Conservation (phyloP, 768 basidiomycete species). For the Panaeolus cyanescens region DNA sequence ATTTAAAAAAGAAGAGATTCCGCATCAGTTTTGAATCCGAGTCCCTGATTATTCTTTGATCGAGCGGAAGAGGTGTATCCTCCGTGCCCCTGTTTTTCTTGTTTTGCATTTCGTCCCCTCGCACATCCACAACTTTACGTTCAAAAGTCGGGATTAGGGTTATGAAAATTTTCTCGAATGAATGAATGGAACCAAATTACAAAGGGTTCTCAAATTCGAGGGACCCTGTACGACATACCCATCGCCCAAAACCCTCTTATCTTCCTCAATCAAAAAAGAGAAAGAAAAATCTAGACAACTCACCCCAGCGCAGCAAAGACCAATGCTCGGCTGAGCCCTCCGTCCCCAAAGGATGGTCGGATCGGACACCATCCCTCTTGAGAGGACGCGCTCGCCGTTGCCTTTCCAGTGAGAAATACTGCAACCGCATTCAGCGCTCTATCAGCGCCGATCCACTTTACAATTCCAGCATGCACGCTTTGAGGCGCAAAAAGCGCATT, state of each 20-base stretch:
- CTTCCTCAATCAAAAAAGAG: background rate
- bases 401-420: slow-evolving; percentile 1
- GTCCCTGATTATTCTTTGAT: no score
- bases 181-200: no score
- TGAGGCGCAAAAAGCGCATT: slow-evolving; percentile 53
- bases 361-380: slow-evolving; percentile 61
- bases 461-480: slow-evolving; percentile 37
- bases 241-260: background rate
- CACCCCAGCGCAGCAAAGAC: slow-evolving; percentile 71
- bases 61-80: no score
- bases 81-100: background rate
- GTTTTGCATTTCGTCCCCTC: slow-evolving; percentile 4
- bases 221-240: background rate
- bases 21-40: no score
- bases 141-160: background rate
- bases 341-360: slow-evolving; percentile 40
- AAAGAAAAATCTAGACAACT: slow-evolving; percentile 15
- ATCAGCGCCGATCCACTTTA: slow-evolving; percentile 20
- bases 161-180: background rate
- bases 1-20: background rate
- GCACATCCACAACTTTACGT: background rate
- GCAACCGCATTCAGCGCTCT: slow-evolving; percentile 13
- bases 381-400: slow-evolving; percentile 34
- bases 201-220: background rate
- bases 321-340: slow-evolving; percentile 57